Evolutionary conservation across 345 rosid genomes (phyloP).

Genomic region (Rhizophora apiculata): DNA sequence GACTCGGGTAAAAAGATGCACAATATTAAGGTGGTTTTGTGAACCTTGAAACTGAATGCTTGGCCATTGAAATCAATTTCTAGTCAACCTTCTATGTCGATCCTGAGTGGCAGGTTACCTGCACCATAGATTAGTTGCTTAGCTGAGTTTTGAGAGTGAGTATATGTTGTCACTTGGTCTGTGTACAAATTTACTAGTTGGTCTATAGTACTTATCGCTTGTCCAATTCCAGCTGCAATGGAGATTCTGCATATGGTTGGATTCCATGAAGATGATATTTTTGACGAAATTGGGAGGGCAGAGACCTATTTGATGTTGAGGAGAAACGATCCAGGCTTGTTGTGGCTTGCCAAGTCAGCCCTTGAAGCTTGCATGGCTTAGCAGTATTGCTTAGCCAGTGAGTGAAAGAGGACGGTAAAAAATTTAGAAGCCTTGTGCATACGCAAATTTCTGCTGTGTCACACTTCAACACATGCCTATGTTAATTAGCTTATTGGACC

Average conservation of each 20-base stretch:
- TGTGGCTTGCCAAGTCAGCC: constrained; percentile 90
- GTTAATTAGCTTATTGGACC: too few relatives aligned
- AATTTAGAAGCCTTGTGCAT: too few relatives aligned
- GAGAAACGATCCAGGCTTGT: constrained; percentile 82
- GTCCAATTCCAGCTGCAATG: constrained; percentile 61
- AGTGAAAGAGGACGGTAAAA: neutral
- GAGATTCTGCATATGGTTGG: constrained; percentile 73
- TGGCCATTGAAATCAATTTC: neutral
- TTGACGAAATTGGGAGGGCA: constrained; percentile 44
- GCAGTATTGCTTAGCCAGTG: constrained; percentile 15
- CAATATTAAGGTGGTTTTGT: too few relatives aligned
- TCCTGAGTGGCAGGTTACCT: neutral
- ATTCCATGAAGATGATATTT: constrained; percentile 59
- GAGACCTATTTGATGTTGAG: constrained; percentile 70
- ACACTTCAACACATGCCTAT: too few relatives aligned
- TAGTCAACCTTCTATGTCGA: neutral
- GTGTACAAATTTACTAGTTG: neutral
- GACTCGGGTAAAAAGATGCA: too few relatives aligned
- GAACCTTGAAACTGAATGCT: too few relatives aligned
- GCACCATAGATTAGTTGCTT: neutral
- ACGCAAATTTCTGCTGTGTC: too few relatives aligned
- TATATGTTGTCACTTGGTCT: neutral
- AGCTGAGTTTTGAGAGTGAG: neutral
- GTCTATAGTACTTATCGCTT: neutral
- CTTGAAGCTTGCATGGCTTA: constrained; percentile 50